Base-by-base conservation (phyloP, 129 eudicot genomes). In the Deinandra increscens region DNA sequence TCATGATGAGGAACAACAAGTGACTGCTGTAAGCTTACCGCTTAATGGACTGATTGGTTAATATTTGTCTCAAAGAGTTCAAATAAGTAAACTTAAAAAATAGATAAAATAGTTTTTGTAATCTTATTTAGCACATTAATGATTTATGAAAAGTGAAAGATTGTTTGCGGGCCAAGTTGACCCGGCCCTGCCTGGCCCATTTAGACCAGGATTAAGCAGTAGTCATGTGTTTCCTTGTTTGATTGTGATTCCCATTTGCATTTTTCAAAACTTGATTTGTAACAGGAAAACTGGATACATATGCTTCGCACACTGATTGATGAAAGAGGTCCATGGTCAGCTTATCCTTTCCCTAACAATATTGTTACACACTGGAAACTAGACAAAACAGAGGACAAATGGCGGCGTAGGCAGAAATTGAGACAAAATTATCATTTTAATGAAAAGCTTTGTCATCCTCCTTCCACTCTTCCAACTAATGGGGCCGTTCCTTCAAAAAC, bases 261-360 rank as follows among this genome's bases (percentile, higher is more conserved):
- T 42, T 1, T 53, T 11, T 62, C 19, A 42, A 59, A 66, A 66
- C 44, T 51, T 39, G 29, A 74, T 19, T 59, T 81, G 73, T 46
- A 66, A 74, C 87, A 94, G 99, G 97, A 90, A 75, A 84, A 87
- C 56, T 94, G 99, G 99, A 85, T 94, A 42, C 97, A 94, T 75
- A 84, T 84, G 29, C 75, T 94, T 23, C 97, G 99, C 44, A 68
- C 87, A 66, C 82, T 94, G 26, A 94, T 94, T 48, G 99, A 94
- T 73, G 99, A 94, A 77, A 86, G 99, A 81, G 99, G 99, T 75
- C 99, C 99, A 15, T 94, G 99, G 99, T 94, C 99, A 7, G 91
- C 99, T 42, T 75, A 82, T 76, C 97, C 93, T 6, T 94, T 89
- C 72, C 97, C 97, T 17, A 94, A 94, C 78, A 75, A 77, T 49